These are phyloP conservation scores for Fraxinus americana DNA, from an alignment of 257 asterid genomes.

Conservation along the genomic window DNA sequence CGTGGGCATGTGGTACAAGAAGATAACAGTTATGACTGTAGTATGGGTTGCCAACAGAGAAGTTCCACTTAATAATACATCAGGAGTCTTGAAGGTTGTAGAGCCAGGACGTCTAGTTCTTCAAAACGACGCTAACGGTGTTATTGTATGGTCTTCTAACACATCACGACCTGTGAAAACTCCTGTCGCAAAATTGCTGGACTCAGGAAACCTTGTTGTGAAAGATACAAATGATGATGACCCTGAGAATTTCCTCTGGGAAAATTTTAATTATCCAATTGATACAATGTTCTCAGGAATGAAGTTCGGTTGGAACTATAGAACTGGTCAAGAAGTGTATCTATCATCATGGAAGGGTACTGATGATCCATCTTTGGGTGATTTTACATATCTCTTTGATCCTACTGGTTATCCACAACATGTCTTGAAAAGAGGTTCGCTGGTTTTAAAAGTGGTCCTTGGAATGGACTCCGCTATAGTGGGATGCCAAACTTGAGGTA, in stretches of 20 bases:
- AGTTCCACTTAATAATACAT: conserved; percentile 3
- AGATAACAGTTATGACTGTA: not conserved
- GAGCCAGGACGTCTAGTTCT: conserved; percentile 17
- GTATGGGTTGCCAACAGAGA: conserved; percentile 29
- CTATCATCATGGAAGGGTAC: conserved; percentile 38
- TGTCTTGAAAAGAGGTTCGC: conserved; percentile 3
- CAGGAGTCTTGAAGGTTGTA: conserved; percentile 5
- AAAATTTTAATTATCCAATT: conserved; percentile 33
- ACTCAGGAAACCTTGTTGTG: conserved; percentile 40
- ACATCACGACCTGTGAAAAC: not conserved
- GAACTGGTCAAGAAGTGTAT: conserved; percentile 21
- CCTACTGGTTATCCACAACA: conserved; percentile 39
- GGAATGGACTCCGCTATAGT: conserved; percentile 20
- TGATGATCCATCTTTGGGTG: conserved; percentile 48
- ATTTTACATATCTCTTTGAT: conserved; percentile 27
- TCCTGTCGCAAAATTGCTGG: not conserved
- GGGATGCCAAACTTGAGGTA: not conserved
- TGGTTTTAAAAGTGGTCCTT: conserved; percentile 19
- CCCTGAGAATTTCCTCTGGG: conserved; percentile 30
- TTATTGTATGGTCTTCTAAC: conserved; percentile 21
- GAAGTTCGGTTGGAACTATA: conserved; percentile 34
- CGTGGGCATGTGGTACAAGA: conserved; percentile 26
- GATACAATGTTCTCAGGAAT: conserved; percentile 28
- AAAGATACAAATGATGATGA: conserved; percentile 19
- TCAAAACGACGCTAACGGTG: not conserved